Conservation (phyloP, 306 rosid genomes). For the Corylus avellana region DNA sequence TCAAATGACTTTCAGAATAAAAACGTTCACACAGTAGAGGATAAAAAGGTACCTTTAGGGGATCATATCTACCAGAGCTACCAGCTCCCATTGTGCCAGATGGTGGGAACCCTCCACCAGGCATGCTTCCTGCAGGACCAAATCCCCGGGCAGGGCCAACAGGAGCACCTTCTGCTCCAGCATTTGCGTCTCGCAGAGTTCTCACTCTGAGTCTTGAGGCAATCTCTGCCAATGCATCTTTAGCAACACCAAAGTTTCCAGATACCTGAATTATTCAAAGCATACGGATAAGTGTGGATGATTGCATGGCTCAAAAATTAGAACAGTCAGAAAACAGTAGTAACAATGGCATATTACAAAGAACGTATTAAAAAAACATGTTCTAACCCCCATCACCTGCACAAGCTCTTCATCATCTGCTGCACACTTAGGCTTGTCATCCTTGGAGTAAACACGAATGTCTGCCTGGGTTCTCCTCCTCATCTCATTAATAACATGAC, state of each 20-base stretch:
- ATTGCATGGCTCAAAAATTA: background rate
- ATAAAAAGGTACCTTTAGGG: slow-evolving; percentile 20
- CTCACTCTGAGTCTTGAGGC: slow-evolving; percentile 44
- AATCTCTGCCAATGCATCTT: slow-evolving; percentile 44
- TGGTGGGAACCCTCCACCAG: slow-evolving; percentile 23
- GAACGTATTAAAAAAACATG: slow-evolving; percentile 9
- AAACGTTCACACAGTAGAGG: background rate
- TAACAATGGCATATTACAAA: background rate
- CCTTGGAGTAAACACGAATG: slow-evolving; percentile 37
- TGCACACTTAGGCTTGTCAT: slow-evolving; percentile 40
- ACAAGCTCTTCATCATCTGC: slow-evolving; percentile 45
- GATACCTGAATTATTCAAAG: slow-evolving; percentile 28
- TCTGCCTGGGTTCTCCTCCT: slow-evolving; percentile 40
- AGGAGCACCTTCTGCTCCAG: slow-evolving; percentile 32
- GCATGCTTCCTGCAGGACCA: slow-evolving; percentile 25
- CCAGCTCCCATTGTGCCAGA: slow-evolving; percentile 29
- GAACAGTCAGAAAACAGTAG: background rate
- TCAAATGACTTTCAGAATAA: background rate
- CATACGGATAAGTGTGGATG: background rate
- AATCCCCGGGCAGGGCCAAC: slow-evolving; percentile 18
- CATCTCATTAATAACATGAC: slow-evolving; percentile 41
- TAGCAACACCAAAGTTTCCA: slow-evolving; percentile 31
- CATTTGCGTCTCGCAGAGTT: slow-evolving; percentile 37
- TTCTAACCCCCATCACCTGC: slow-evolving; percentile 24
- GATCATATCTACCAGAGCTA: slow-evolving; percentile 32